Base-by-base conservation (phyloP, 2,329 filamentous ascomycete species). In the Pseudocercospora macadamiae region DNA sequence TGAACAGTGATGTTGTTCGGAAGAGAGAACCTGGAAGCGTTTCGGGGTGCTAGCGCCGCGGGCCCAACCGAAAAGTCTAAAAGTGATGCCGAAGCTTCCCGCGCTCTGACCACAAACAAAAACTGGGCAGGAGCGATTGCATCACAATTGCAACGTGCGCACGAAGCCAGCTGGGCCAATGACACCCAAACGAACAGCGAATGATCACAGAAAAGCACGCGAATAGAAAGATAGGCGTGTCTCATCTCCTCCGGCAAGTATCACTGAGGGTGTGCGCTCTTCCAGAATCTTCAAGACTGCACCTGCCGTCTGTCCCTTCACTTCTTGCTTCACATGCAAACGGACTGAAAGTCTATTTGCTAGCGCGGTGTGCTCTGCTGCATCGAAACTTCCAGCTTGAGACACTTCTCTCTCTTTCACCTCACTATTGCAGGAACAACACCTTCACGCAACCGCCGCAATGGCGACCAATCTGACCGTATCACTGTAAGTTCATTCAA, bases 401-500 rank as follows among this genome's bases (percentile, higher is more conserved):
- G 28, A 37, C 28, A 34, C 44, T 51, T 59, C 51, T 44, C 30
- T 32, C 19, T 52, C 44, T 44, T 19, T n/a, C 28, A 30, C 26
- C 39, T 16, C 21, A 32, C 49, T 34, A 18, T 52, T 32, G 34
- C 25, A 49, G 49, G 10, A 21, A 32, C 30, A 44, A 39, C 28
- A 26, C 7, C 44, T n/a, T 23, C 6, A 21, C 25, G 30, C 16
- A 12, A 44, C 42, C 21, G 39, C 54, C 53, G 47, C 51, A 30
- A 69, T 70, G 68, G 66, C 67, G 44, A 68, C 68, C 59, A 71
- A 69, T 16, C 57, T 71, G 45, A 64, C 64, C 16, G 69, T 71
- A 16, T 66, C 70, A 48, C 67, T 75, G 72, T 74, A 65, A 70
- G 72, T 70, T 3, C 26, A 8, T 18, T 1, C 16, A 6, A 16